phyloP scores from a whole-genome alignment of 2,329 filamentous ascomycete genomes.

The Sporothrix brasiliensis region DNA sequence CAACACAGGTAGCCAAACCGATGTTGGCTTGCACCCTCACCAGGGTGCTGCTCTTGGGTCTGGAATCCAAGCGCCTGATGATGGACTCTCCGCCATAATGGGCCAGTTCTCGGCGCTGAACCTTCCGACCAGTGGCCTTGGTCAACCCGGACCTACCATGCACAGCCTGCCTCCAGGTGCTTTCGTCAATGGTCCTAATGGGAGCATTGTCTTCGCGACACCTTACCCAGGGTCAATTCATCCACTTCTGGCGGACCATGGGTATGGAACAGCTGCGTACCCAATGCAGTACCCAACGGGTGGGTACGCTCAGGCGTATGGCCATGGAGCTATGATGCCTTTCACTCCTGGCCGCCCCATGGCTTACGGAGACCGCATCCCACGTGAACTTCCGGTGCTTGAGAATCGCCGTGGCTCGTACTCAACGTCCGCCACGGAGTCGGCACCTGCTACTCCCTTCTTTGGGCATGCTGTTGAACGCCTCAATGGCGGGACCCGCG shows the following conservation, averaged over 20 bases:
- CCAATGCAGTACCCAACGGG: slow-evolving; percentile 34
- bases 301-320: slow-evolving; percentile 36
- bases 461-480: slow-evolving; percentile 62
- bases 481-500: slow-evolving; percentile 59
- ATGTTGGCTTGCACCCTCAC: slow-evolving; percentile 26
- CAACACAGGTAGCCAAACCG: background rate
- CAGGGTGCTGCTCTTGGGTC: slow-evolving; percentile 19
- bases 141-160: slow-evolving; percentile 37
- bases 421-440: slow-evolving; percentile 63
- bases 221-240: slow-evolving; percentile 38
- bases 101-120: slow-evolving; percentile 41
- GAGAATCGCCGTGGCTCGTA: slow-evolving; percentile 70
- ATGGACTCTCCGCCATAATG: slow-evolving; percentile 38
- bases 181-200: slow-evolving; percentile 39
- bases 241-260: slow-evolving; percentile 38
- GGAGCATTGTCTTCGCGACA: slow-evolving; percentile 40
- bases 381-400: slow-evolving; percentile 61
- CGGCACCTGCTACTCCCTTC: slow-evolving; percentile 66
- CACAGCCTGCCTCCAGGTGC: slow-evolving; percentile 38
- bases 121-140: slow-evolving; percentile 37
- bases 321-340: slow-evolving; percentile 46
- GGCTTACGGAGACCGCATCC: slow-evolving; percentile 51
- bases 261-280: slow-evolving; percentile 39
- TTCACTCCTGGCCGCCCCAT: slow-evolving; percentile 54
- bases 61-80: slow-evolving; percentile 31